Conservation (phyloP, 108 stramenopile species). For the Pseudonitzschia delicatissima region DNA sequence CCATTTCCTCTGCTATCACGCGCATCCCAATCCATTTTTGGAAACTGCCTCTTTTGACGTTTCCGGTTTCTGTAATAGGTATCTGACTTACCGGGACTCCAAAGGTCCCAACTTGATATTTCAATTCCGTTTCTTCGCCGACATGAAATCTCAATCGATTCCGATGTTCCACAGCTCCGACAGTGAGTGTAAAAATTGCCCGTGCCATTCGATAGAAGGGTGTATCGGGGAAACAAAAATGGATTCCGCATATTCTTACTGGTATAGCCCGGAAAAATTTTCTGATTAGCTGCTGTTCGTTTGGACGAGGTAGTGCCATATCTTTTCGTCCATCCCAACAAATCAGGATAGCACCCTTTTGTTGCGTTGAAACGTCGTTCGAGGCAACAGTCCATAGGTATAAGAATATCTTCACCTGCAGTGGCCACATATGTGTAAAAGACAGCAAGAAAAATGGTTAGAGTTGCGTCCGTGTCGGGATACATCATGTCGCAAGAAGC, state of each 20-base stretch:
- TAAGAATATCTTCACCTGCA: neutral
- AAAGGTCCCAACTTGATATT: conserved; percentile 6
- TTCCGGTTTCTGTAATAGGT: conserved; percentile 8
- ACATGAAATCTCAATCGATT: conserved; percentile 6
- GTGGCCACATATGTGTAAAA: too few relatives aligned
- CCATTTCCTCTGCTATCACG: neutral
- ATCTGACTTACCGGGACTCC: neutral
- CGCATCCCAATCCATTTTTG: conserved; percentile 3
- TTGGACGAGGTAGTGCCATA: neutral
- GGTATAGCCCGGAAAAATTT: conserved; percentile 10
- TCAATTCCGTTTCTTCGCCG: conserved; percentile 7
- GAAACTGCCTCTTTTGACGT: neutral
- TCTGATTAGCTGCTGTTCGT: neutral
- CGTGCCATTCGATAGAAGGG: neutral
- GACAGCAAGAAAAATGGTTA: neutral
- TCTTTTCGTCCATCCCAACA: conserved; percentile 3
- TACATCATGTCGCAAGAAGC: too few relatives aligned
- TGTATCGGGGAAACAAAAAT: conserved; percentile 9
- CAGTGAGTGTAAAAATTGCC: neutral
- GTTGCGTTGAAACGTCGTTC: conserved; percentile 5
- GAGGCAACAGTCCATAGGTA: conserved; percentile 14
- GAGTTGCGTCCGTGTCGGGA: too few relatives aligned
- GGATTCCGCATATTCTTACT: conserved; percentile 2
- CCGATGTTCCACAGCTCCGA: neutral
- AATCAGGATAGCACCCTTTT: conserved; percentile 5